These are phyloP conservation scores for Phyllosticta citriasiana DNA, from an alignment of 2,329 filamentous ascomycete species.

Conservation along the genomic window DNA sequence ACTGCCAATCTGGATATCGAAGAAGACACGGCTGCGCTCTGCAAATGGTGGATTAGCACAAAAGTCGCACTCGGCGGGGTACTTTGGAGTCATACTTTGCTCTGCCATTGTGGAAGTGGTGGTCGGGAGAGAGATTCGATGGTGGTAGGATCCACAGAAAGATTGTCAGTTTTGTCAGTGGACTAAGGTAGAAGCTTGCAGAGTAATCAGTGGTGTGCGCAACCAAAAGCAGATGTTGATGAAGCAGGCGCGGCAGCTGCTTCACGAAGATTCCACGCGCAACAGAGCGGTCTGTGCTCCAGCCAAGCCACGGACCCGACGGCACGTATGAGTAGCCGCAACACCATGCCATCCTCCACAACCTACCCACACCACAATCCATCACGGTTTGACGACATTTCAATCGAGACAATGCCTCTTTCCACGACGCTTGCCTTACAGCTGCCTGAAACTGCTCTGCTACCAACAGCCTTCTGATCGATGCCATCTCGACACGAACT, in stretches of 20 bases:
- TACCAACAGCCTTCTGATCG: too few species aligned
- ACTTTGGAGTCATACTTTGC: not conserved
- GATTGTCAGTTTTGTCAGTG: too few species aligned
- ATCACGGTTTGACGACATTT: not conserved
- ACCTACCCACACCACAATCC: not conserved
- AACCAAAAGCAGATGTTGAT: not conserved
- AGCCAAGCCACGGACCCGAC: not conserved
- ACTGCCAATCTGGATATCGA: constrained; percentile 78
- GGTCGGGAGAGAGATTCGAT: not conserved
- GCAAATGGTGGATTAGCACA: constrained; percentile 7
- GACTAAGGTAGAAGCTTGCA: not conserved
- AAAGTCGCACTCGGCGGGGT: not conserved
- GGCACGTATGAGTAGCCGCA: not conserved
- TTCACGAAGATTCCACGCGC: constrained; percentile 10
- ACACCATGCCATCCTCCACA: not conserved
- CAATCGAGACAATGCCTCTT: too few species aligned
- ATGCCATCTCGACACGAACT: too few species aligned
- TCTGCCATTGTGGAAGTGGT: constrained; percentile 3
- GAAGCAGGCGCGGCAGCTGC: constrained; percentile 3
- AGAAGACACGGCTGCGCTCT: constrained; percentile 75
- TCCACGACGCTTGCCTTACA: too few species aligned
- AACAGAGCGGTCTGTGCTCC: not conserved
- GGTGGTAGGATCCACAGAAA: not conserved
- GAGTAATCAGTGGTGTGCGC: not conserved
- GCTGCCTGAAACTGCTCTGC: too few species aligned